Base-by-base conservation (phyloP, 2,329 filamentous ascomycete species). In the Sclerotinia trifoliorum region DNA sequence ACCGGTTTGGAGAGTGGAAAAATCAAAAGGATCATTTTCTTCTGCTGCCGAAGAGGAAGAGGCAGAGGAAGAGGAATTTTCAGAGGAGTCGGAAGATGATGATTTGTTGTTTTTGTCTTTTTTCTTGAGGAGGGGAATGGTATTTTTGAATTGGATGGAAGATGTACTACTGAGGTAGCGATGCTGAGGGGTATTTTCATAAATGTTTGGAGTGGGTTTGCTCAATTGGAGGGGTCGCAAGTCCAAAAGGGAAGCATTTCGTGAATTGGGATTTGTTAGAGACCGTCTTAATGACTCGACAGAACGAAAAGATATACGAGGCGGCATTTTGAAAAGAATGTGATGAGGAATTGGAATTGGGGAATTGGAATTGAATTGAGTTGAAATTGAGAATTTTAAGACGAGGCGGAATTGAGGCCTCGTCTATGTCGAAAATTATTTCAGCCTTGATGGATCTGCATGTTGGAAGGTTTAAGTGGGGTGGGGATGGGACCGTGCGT, bases 1-100 rank as follows among this genome's bases (percentile, higher is more conserved):
- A 13, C 84, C 82, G 0, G 80, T 74, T 70, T 89, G 82, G 3
- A 91, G 80, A 13, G 79, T 78, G 6, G 84, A 82, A 73, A 90
- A 85, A 77, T 91, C 87, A 75, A 83, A 85, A 1, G 87, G 85
- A 74, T 90, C 86, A 67, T 75, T 75, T 3, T 66, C 70, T 48
- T 70, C 70, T 19, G n/a, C 52, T 32, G 68, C 26, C 15, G 68
- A 24, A 1, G 60, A 26, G 35, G 35, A 35, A 35, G 32, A 35
- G n/a, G n/a, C n/a, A 29, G 29, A 29, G 11, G 68, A 51, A 21
- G 68, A 64, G 17, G 52, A 32, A n/a, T 21, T n/a, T 29, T 75
- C 72, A 5, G 32, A 39, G 29, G 44, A 35, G 13, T 56, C 54
- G 3, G 44, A 49, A 10, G 29, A 7, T n/a, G 44, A 39, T 5